phyloP scores from a whole-genome alignment of 306 rosid genomes.

The Pyrus pyrifolia region DNA sequence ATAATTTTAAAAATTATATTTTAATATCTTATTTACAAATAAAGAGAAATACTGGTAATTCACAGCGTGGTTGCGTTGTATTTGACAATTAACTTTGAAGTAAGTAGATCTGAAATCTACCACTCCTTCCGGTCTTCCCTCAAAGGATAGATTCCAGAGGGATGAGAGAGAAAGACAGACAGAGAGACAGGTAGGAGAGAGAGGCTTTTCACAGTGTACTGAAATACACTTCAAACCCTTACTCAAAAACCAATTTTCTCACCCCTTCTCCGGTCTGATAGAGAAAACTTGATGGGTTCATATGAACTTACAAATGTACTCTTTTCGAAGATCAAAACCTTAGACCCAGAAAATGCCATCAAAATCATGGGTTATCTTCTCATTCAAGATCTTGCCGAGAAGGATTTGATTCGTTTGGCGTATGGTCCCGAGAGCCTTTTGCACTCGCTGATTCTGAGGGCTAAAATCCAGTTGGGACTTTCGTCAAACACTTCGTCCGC shows the following conservation, averaged over 20 bases:
- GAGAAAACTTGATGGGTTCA: conserved; percentile 42
- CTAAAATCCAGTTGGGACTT: conserved; percentile 45
- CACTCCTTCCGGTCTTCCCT: conserved; percentile 19
- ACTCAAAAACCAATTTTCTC: background rate
- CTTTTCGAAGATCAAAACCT: conserved; percentile 41
- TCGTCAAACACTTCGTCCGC: conserved; percentile 24
- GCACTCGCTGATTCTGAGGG: conserved; percentile 41
- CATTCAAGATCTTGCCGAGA: conserved; percentile 48
- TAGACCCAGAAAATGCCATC: conserved; percentile 75
- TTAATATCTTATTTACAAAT: no score
- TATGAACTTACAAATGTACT: conserved; percentile 58
- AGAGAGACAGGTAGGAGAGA: background rate
- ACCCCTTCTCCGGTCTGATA: background rate
- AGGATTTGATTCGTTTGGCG: conserved; percentile 52
- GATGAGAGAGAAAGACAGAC: conserved; percentile 13
- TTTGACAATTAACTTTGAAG: conserved; percentile 25
- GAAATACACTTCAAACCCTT: conserved; percentile 4
- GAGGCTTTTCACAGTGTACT: conserved; percentile 1
- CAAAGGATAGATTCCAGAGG: conserved; percentile 46
- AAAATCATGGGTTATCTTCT: conserved; percentile 75
- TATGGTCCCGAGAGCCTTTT: conserved; percentile 45
- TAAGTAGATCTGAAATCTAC: conserved; percentile 56
- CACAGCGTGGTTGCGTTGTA: background rate
- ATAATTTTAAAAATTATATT: no score
- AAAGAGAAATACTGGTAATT: background rate